Conservation (phyloP, 176 grass and related monocot genomes). For the Carex kokanica region DNA sequence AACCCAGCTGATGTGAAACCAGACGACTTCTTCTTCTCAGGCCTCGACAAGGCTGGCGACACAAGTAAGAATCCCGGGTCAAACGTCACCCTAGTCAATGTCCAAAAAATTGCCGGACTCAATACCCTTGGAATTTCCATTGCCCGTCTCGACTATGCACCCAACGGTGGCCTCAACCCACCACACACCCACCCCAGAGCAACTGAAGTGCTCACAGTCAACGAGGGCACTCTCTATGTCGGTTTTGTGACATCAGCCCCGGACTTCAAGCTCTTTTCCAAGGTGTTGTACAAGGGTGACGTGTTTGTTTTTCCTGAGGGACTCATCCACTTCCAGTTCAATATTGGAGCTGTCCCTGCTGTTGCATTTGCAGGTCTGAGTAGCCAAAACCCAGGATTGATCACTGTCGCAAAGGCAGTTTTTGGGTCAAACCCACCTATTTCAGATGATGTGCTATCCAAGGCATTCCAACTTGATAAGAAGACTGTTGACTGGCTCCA, state of each 20-base stretch:
- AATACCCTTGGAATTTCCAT: not conserved
- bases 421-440: not conserved
- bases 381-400: not conserved
- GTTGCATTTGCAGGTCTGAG: not conserved
- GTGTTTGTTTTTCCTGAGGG: constrained; percentile 1
- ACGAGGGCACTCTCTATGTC: not conserved
- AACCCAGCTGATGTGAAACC: not conserved
- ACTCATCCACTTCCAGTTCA: constrained; percentile 5
- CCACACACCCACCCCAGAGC: not conserved
- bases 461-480: constrained; percentile 1
- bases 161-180: not conserved
- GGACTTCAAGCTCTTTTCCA: not conserved
- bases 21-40: not conserved
- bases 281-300: constrained; percentile 4
- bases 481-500: not conserved
- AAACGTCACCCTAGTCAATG: not conserved
- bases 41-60: not conserved
- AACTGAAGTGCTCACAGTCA: not conserved
- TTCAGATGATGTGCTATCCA: constrained; percentile 7
- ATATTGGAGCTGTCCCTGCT: not conserved
- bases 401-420: not conserved
- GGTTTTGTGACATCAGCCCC: not conserved
- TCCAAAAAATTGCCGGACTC: not conserved
- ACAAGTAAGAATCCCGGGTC: not conserved
- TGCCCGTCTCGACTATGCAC: not conserved